phyloP scores from a whole-genome alignment of 139 green algal genomes.

The Chlamydomonas incerta region DNA sequence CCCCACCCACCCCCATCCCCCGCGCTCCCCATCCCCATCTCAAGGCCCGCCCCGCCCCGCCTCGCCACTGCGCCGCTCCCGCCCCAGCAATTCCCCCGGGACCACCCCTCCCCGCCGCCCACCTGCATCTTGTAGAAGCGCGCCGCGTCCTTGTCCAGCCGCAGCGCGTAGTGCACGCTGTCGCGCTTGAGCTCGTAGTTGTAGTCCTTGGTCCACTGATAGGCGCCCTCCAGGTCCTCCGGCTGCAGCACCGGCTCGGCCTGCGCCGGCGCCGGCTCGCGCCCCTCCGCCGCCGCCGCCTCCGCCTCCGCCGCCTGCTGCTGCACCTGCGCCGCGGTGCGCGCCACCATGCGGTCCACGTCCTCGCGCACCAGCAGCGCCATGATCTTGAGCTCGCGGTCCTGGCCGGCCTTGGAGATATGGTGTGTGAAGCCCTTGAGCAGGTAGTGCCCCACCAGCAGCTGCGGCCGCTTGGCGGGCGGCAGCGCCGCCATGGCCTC shows the following conservation, averaged over 20 bases:
- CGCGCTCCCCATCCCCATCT: too few relatives aligned
- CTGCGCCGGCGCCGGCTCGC: background rate
- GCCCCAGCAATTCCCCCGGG: too few relatives aligned
- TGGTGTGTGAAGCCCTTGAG: slow-evolving; percentile 45
- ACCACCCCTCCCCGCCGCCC: background rate
- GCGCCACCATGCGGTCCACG: slow-evolving; percentile 15
- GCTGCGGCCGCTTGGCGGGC: slow-evolving; percentile 1
- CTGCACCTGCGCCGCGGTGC: background rate
- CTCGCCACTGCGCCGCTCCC: too few relatives aligned
- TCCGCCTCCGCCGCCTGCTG: background rate
- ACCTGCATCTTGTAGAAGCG: slow-evolving; percentile 38
- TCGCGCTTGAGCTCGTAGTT: slow-evolving; percentile 42
- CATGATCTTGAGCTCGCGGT: slow-evolving; percentile 41
- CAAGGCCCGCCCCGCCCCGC: too few relatives aligned
- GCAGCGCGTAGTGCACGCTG: slow-evolving; percentile 31
- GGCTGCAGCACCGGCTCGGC: background rate
- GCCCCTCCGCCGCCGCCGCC: background rate
- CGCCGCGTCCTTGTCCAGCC: slow-evolving; percentile 3
- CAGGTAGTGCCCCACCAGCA: slow-evolving; percentile 45
- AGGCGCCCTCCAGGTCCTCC: slow-evolving; percentile 36
- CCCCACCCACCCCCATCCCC: too few relatives aligned
- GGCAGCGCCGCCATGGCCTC: background rate
- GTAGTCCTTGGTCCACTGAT: slow-evolving; percentile 49
- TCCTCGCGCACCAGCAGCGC: slow-evolving; percentile 42
- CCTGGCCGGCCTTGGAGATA: slow-evolving; percentile 4